These are phyloP conservation scores for Coniochaeta prunicola DNA, from an alignment of 2,329 filamentous ascomycete species.

Conservation along the genomic window DNA sequence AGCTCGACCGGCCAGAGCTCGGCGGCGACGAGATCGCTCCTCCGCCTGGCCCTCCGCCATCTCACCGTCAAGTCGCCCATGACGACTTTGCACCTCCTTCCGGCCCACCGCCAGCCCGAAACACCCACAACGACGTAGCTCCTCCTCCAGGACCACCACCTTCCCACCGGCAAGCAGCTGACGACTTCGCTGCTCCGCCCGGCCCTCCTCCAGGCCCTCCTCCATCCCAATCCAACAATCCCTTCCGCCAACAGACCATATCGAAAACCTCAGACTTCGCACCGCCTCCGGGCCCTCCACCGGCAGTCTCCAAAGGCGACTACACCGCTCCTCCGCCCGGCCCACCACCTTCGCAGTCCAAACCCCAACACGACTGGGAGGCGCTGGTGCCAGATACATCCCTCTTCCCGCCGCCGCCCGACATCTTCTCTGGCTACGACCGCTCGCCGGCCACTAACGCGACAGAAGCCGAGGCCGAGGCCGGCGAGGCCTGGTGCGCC, in stretches of 20 bases:
- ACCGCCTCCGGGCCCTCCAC: slow-evolving; percentile 9
- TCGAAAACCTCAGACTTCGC: slow-evolving; percentile 11
- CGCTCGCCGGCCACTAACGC: slow-evolving; percentile 64
- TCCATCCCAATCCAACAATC: slow-evolving; percentile 5
- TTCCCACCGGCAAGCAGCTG: slow-evolving; percentile 3
- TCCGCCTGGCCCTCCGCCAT: slow-evolving; percentile 5
- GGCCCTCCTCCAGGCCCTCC: slow-evolving; percentile 15
- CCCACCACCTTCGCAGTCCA: slow-evolving; percentile 23
- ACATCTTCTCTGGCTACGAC: slow-evolving; percentile 56
- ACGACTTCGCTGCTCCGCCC: slow-evolving; percentile 11
- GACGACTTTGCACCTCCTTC: slow-evolving; percentile 13
- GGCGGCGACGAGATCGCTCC: slow-evolving; percentile 17
- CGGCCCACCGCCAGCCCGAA: slow-evolving; percentile 15
- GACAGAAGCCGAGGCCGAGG: slow-evolving; percentile 52
- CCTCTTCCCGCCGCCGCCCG: slow-evolving; percentile 65
- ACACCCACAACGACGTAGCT: slow-evolving; percentile 5
- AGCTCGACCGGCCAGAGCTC: slow-evolving; percentile 7
- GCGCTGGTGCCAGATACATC: slow-evolving; percentile 64
- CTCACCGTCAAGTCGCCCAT: slow-evolving; percentile 8
- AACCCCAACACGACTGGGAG: slow-evolving; percentile 59
- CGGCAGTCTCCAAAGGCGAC: slow-evolving; percentile 5
- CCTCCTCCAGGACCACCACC: slow-evolving; percentile 20
- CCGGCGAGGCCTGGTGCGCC: slow-evolving; percentile 59
- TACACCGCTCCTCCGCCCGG: slow-evolving; percentile 21
- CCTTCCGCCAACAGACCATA: slow-evolving; percentile 4